These are phyloP conservation scores for Teratosphaeria viscida DNA, from an alignment of 2,329 filamentous ascomycete genomes.

Conservation along the genomic window DNA sequence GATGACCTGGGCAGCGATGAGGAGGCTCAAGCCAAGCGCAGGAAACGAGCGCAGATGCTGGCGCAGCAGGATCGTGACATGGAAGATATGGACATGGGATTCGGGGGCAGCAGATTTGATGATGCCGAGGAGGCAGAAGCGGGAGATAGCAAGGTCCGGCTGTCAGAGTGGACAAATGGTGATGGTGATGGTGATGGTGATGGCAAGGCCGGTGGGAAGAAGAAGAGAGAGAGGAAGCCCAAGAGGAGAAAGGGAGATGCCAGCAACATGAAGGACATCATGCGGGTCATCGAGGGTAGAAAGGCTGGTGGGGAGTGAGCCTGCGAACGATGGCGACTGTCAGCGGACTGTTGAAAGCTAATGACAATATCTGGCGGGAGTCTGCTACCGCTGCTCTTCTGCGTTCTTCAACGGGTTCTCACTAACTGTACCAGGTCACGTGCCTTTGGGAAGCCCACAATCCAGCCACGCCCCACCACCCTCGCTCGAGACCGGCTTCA, in stretches of 20 bases:
- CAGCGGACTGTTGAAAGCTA: no score
- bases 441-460: background rate
- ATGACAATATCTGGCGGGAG: background rate
- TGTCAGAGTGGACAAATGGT: constrained; percentile 51
- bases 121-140: constrained; percentile 75
- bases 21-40: constrained; percentile 42
- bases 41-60: constrained; percentile 55
- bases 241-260: constrained; percentile 48
- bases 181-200: constrained; percentile 42
- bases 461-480: no score
- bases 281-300: constrained; percentile 24
- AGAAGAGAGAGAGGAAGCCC: constrained; percentile 66
- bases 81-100: constrained; percentile 88
- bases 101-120: constrained; percentile 76
- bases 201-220: constrained; percentile 54
- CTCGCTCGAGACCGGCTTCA: background rate
- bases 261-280: constrained; percentile 24
- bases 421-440: background rate
- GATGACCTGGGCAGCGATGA: constrained; percentile 36
- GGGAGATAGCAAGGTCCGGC: constrained; percentile 48
- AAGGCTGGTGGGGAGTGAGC: constrained; percentile 18
- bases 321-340: no score
- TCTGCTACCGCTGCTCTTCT: no score
- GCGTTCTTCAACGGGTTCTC: no score
- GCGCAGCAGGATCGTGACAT: constrained; percentile 65